A percentile compares a stretch with the other conserved stretches of the same genome.
Evolutionary conservation across 306 rosid species (phyloP).

Genomic region (Casuarina equisetifolia): DNA sequence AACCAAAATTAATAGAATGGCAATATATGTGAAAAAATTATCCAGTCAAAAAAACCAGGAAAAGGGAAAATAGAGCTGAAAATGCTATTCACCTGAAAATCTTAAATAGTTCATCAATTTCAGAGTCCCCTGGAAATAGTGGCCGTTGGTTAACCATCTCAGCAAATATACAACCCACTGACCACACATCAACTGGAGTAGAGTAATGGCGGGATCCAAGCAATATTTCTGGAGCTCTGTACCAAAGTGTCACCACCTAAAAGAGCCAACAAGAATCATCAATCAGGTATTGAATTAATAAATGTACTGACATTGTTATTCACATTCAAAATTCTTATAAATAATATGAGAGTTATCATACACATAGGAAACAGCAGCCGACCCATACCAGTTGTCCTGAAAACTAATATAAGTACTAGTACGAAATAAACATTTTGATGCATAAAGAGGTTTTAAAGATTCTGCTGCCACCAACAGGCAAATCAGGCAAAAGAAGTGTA

Average conservation of each 20-base stretch:
- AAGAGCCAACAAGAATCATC: conserved; percentile 20
- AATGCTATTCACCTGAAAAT: conserved; percentile 75
- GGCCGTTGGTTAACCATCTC: conserved; percentile 95
- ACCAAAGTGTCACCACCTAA: conserved; percentile 98
- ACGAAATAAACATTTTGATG: not conserved
- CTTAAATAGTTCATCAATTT: conserved; percentile 94
- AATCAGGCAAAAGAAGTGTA: not conserved
- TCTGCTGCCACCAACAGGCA: not conserved
- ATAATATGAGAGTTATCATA: not conserved
- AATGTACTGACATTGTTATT: not conserved
- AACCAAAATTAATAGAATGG: not conserved
- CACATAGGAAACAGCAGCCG: not conserved
- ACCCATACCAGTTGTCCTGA: too few species aligned
- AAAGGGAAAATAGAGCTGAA: not conserved
- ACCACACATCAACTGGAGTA: conserved; percentile 98
- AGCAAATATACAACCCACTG: conserved; percentile 99
- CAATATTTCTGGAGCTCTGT: conserved; percentile 98
- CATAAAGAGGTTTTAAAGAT: not conserved
- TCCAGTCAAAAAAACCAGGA: not conserved
- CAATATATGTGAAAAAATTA: not conserved
- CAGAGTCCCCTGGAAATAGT: conserved; percentile 98
- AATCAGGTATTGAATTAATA: conserved; percentile 13
- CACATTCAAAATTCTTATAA: not conserved
- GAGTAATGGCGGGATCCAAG: conserved; percentile 99
- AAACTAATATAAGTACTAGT: too few species aligned